Evolutionary conservation across 306 rosid species (phyloP), one percentile per base, ranked within the genome.

Genomic region (Nissolia schottii): DNA sequence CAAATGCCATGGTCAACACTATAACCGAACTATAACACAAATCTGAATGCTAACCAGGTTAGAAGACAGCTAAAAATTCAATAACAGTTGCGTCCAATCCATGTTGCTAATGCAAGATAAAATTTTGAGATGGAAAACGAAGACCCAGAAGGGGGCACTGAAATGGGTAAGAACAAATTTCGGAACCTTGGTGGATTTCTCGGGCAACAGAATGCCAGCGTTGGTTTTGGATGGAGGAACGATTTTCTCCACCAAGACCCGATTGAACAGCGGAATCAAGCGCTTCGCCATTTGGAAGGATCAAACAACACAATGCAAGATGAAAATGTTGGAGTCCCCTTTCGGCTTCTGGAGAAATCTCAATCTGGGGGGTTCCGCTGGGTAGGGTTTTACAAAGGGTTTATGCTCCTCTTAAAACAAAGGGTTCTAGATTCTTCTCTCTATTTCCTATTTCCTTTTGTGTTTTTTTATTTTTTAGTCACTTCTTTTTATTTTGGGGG

Each of bases 221-320:
- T 23, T 83, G 63, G 94, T 90, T 79, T 86, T 90, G 43, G 87
- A 78, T 10, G 92, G 90, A 60, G 92, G 87, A 12, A 86, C 67
- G 58, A 90, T 86, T 75, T 86, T 90, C 84, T 90, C 90, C 20
- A 88, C 85, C 67, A 90, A 67, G 77, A 90, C 87, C 56, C 96
- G 88, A 74, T 90, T 85, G 76, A 90, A 77, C n/a, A 86, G 75
- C 1, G 96, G 96, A 51, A 86, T 65, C 77, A 90, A 77, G 43
- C 96, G 94, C 77, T 75, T 86, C 69, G 94, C 94, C 96, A 90
- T 90, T 72, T 20, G 37, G 19, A 25, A 7, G 66, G 60, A 27
- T 0, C 1, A 18, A 51, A 38, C 43, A 20, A 45, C 41, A 10
- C 45, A 6, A 73, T 11, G 32, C 24, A 1, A 1, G 7, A 23